Evolutionary conservation across 129 eudicot genomes (phyloP), one percentile per base, ranked within the genome.

Genomic region (Lactuca saligna): DNA sequence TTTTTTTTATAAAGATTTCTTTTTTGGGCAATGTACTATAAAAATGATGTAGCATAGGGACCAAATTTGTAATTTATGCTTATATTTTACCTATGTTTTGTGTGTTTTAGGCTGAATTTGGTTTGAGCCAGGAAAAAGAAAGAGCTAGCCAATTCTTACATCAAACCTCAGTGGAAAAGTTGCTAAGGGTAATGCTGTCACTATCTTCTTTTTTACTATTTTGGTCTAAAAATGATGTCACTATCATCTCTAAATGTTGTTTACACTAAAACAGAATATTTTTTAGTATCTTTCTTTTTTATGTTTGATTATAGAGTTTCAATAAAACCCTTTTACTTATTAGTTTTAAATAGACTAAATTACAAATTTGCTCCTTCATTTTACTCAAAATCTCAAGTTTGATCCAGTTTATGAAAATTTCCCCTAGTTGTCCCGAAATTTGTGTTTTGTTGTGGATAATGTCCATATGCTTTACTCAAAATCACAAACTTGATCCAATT

Each of bases 131-230:
- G 78, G 88, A 83, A 63, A 80, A 72, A 66, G 86, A 70, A 49
- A 80, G 88, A 75, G 78, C 86, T 66, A 71, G 57, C 34, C 78
- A 78, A 3, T 80, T 64, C 75, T 71, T 86, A 63, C 61, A 74
- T 74, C 73, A 53, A 54, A 42, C 65, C 57, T 71, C 88, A 11
- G 77, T 72, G 72, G 78, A 79, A 75, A 83, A 80, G 74, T 72
- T 83, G 57, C 72, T 83, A 53, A 75, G 64, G 80, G 92, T 86
- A 51, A 57, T 9, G 0, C 50, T 49, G 34, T 66, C 64, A 64
- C 48, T 53, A 46, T 46, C 51, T 46, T 46, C 3, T 42, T 2
- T 35, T 35, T 35, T 8, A 42, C 49, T 46, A 46, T 46, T 44
- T 44, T 46, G n/a, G 1, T 12, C 12, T 11, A 46, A 46, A 46